Conservation (phyloP, 805 yeast genomes). For the Hanseniaspora taiwanica region DNA sequence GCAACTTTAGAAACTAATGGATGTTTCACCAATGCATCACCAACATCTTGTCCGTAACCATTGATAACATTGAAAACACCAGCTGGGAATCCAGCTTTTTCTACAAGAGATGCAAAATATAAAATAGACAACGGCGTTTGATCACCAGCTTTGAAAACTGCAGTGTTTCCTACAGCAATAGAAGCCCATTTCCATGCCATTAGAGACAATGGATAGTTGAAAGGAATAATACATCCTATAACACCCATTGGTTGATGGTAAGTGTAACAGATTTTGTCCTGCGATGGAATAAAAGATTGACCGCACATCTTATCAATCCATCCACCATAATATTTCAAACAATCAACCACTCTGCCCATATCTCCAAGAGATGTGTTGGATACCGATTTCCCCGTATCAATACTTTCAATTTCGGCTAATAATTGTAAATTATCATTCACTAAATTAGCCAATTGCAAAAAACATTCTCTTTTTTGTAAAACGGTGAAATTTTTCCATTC, state of each 20-base stretch:
- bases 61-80: conserved; percentile 63
- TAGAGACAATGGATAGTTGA: conserved; percentile 64
- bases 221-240: conserved; percentile 57
- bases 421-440: conserved; percentile 53
- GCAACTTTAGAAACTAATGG: conserved; percentile 44
- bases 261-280: conserved; percentile 48
- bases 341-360: conserved; percentile 47
- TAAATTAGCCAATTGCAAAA: conserved; percentile 51
- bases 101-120: conserved; percentile 42
- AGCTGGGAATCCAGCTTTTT: conserved; percentile 61
- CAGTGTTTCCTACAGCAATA: conserved; percentile 63
- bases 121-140: conserved; percentile 61
- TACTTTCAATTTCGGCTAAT: conserved; percentile 61
- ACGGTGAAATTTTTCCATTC: conserved; percentile 4
- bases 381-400: conserved; percentile 75
- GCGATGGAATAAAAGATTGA: conserved; percentile 10
- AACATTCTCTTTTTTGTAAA: conserved; percentile 5
- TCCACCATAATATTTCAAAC: conserved; percentile 71
- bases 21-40: conserved; percentile 53
- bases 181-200: conserved; percentile 76
- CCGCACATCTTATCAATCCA: conserved; percentile 77
- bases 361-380: conserved; percentile 48
- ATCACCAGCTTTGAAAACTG: conserved; percentile 64
- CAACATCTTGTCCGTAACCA: conserved; percentile 60
- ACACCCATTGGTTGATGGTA: conserved; percentile 56